Evolutionary conservation across 805 yeast species (phyloP), one percentile per base, ranked within the genome.

Genomic region (Teunomyces aglyptinius): DNA sequence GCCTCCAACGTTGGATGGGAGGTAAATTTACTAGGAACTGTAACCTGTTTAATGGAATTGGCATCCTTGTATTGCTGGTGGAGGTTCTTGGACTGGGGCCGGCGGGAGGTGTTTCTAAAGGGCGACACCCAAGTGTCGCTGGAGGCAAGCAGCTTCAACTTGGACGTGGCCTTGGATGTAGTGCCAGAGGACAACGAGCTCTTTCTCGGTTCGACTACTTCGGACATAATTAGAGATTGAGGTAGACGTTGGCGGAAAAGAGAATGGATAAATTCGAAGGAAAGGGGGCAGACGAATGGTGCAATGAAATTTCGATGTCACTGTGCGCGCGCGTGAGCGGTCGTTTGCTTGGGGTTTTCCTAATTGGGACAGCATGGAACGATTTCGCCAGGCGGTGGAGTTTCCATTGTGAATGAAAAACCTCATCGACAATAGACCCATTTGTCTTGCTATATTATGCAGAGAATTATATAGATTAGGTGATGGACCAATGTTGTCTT

Each of bases 111-210:
- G 10, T 16, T 49, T 55, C 77, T 62, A 41, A 72, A 72, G n/a
- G 76, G 77, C 4, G 76, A 71, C 11, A 65, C 63, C 76, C 76
- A 72, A 1, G 65, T 61, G 19, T 60, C 50, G 32, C 64, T 59
- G 22, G 65, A 52, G 22, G 68, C 56, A 54, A 65, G 62, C 51
- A 64, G 56, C 49, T 65, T 64, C 47, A 67, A 61, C 20, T 46
- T 47, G 38, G 48, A 40, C 10, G 53, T 28, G 16, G 49, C 35
- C 27, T 34, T 43, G 27, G 45, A 22, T n/a, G 40, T 28, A 18
- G 36, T 41, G 38, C 26, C 41, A 19, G 43, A 46, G 13, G 46
- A 31, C n/a, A 40, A 31, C 11, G 49, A 49, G 12, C 41, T 38
- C 29, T 35, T 19, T 22, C 49, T 51, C 32, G 45, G 45, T 45